Percentiles rank a stretch among this genome's conserved stretches.
Evolutionary conservation across 768 basidiomycete genomes (phyloP).

Genomic region (Tricholoma matsutake): DNA sequence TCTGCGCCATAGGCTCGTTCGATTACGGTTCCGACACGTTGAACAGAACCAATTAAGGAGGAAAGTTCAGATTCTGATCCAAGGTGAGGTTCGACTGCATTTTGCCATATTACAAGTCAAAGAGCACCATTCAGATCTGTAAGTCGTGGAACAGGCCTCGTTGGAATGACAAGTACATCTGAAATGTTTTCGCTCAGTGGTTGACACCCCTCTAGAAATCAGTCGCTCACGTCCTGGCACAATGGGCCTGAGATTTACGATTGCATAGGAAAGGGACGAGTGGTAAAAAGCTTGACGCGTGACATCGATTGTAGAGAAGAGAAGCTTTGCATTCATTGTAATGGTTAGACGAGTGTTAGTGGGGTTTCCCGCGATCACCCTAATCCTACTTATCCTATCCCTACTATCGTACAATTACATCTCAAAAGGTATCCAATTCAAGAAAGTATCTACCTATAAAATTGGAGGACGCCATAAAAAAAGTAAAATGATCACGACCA

Average conservation of each 20-base stretch:
- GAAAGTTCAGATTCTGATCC: slow-evolving; percentile 58
- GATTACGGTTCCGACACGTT: slow-evolving; percentile 73
- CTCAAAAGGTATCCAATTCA: too few species aligned
- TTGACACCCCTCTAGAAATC: neutral
- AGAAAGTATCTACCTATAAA: neutral
- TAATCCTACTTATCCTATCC: too few species aligned
- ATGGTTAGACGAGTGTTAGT: too few species aligned
- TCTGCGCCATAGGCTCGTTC: slow-evolving; percentile 83
- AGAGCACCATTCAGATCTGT: slow-evolving; percentile 48
- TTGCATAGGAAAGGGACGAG: slow-evolving; percentile 68
- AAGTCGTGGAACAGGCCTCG: slow-evolving; percentile 52
- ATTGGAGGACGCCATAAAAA: neutral
- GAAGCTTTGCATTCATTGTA: slow-evolving; percentile 24
- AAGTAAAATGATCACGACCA: neutral
- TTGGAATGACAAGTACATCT: slow-evolving; percentile 66
- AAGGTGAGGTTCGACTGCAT: slow-evolving; percentile 4
- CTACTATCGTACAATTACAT: too few species aligned
- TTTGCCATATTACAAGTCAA: neutral
- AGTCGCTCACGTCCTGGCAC: slow-evolving; percentile 81
- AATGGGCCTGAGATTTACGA: slow-evolving; percentile 94
- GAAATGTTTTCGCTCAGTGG: neutral
- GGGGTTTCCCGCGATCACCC: too few species aligned
- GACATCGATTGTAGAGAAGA: slow-evolving; percentile 82
- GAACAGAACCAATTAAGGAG: slow-evolving; percentile 78
- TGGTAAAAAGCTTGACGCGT: slow-evolving; percentile 74